Evolutionary conservation across 106 monocot species (phyloP).

Genomic region (Triglochin maritima): DNA sequence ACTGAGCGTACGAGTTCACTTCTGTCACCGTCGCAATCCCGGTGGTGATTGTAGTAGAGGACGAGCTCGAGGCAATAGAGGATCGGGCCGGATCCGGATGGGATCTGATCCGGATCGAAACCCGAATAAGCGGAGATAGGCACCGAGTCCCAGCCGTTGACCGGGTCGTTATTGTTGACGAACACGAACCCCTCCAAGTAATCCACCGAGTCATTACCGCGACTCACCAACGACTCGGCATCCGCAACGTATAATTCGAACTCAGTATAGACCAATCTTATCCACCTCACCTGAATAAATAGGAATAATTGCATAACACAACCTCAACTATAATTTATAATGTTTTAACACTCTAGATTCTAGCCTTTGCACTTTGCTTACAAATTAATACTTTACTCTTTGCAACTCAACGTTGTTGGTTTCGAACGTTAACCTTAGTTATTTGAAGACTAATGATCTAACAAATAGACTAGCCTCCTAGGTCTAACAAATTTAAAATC

Average conservation of each 20-base stretch:
- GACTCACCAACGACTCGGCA: slow-evolving; percentile 56
- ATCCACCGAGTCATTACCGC: slow-evolving; percentile 32
- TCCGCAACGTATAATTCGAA: slow-evolving; percentile 61
- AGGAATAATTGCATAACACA: not conserved
- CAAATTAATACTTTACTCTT: not conserved
- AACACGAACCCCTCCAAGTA: slow-evolving; percentile 93
- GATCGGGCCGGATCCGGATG: slow-evolving; percentile 43
- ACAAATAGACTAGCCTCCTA: no score
- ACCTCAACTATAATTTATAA: no score
- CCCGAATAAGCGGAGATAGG: slow-evolving; percentile 21
- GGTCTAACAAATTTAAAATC: no score
- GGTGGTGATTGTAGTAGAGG: slow-evolving; percentile 35
- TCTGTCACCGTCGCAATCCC: not conserved
- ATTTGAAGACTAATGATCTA: no score
- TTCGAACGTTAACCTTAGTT: not conserved
- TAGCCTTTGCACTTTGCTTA: no score
- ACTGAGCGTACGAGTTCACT: not conserved
- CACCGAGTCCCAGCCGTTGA: slow-evolving; percentile 59
- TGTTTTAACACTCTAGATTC: no score
- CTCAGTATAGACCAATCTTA: slow-evolving; percentile 53
- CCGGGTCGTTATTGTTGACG: slow-evolving; percentile 53
- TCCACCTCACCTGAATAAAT: slow-evolving; percentile 66
- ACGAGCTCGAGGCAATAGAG: slow-evolving; percentile 92
- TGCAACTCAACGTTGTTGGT: no score
- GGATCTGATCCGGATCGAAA: slow-evolving; percentile 46